Evolutionary conservation across 495 filamentous ascomycete genomes (phyloP).

Genomic region (Hamigera avellanea): DNA sequence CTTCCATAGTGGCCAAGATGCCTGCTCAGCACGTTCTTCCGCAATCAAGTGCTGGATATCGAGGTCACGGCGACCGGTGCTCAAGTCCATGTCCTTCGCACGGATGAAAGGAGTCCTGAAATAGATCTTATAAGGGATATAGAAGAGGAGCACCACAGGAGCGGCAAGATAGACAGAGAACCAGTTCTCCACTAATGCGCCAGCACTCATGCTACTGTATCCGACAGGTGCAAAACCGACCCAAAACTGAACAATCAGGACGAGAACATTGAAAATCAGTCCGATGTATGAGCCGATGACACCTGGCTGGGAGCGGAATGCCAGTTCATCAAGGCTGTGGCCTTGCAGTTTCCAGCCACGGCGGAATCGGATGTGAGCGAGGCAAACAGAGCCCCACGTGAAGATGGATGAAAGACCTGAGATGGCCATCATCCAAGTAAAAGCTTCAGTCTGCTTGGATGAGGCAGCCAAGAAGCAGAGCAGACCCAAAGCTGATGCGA

Average conservation of each 20-base stretch:
- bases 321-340: conserved; percentile 59
- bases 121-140: conserved; percentile 68
- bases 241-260: conserved; percentile 94
- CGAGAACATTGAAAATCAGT: conserved; percentile 62
- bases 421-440: conserved; percentile 82
- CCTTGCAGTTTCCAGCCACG: conserved; percentile 61
- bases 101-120: conserved; percentile 58
- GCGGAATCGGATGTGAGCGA: conserved; percentile 88
- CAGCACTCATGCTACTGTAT: conserved; percentile 28
- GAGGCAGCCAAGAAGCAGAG: conserved; percentile 71
- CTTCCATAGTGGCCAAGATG: conserved; percentile 77
- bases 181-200: conserved; percentile 46
- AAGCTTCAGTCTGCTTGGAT: conserved; percentile 47
- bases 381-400: conserved; percentile 86
- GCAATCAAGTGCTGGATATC: conserved; percentile 64
- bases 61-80: conserved; percentile 79
- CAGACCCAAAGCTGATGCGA: conserved; percentile 61
- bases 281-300: conserved; percentile 78
- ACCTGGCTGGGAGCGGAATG: conserved; percentile 72
- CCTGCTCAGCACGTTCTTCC: conserved; percentile 63
- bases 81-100: conserved; percentile 66
- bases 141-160: conserved; percentile 68
- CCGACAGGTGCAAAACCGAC: conserved; percentile 71
- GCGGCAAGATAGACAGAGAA: conserved; percentile 73
- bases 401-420: conserved; percentile 84